A percentile compares a stretch with the other conserved stretches of the same genome.
These are phyloP conservation scores for Gossypium ekmanianum DNA, from an alignment of 345 rosid species.

Conservation along the genomic window DNA sequence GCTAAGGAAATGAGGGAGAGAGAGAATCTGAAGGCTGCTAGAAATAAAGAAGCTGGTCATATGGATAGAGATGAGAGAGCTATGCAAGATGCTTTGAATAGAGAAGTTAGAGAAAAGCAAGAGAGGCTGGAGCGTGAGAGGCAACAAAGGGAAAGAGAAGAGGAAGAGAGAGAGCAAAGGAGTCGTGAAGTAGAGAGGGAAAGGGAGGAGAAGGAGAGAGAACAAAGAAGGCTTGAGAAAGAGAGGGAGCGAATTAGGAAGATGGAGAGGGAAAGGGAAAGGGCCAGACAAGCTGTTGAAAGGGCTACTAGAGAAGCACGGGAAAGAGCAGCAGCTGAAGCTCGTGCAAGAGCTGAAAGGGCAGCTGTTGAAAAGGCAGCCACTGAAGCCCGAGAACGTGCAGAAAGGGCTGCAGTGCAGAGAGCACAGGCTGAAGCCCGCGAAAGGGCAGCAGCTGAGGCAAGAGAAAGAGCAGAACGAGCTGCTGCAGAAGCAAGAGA, in stretches of 20 bases:
- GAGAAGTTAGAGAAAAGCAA: constrained; percentile 40
- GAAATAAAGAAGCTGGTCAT: constrained; percentile 60
- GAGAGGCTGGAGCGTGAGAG: constrained; percentile 55
- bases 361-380: constrained; percentile 77
- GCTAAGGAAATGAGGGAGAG: constrained; percentile 81
- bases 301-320: constrained; percentile 98
- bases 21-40: constrained; percentile 60
- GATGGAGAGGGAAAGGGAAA: constrained; percentile 63
- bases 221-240: constrained; percentile 47
- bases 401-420: constrained; percentile 87
- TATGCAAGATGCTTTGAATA: constrained; percentile 32
- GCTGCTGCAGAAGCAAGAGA: constrained; percentile 90
- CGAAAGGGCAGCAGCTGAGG: constrained; percentile 87
- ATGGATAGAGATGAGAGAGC: constrained; percentile 43
- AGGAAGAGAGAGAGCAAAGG: constrained; percentile 60
- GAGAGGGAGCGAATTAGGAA: constrained; percentile 36
- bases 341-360: constrained; percentile 77
- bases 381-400: constrained; percentile 79
- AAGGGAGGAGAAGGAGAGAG: constrained; percentile 57
- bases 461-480: constrained; percentile 80
- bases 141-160: constrained; percentile 62
- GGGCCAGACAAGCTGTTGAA: constrained; percentile 87
- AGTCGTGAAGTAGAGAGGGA: constrained; percentile 49
- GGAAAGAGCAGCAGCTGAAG: constrained; percentile 88
- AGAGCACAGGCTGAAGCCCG: constrained; percentile 98